Conservation (phyloP, 2,329 filamentous ascomycete species). For the Hypomyces perniciosus region DNA sequence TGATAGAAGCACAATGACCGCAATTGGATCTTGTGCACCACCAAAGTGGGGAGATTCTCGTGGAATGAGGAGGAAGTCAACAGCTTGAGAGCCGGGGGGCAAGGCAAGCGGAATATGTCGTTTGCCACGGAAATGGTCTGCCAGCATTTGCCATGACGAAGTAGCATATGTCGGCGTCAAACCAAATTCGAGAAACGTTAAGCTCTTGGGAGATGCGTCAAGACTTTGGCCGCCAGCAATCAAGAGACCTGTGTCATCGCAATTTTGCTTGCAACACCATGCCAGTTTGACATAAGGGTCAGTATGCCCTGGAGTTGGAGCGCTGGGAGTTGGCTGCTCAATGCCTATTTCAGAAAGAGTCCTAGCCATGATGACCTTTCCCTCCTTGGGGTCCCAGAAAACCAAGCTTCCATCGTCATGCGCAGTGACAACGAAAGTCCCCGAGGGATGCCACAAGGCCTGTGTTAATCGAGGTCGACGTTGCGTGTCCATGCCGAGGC, state of each 20-base stretch:
- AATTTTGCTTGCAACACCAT: slow-evolving; percentile 93
- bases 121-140: slow-evolving; percentile 74
- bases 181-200: slow-evolving; percentile 88
- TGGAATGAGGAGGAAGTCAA: slow-evolving; percentile 79
- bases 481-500: slow-evolving; percentile 51
- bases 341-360: slow-evolving; percentile 70
- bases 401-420: slow-evolving; percentile 90
- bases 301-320: slow-evolving; percentile 52
- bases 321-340: slow-evolving; percentile 54
- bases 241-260: slow-evolving; percentile 85
- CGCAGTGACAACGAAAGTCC: slow-evolving; percentile 78
- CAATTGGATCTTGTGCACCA: slow-evolving; percentile 85
- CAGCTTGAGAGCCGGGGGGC: slow-evolving; percentile 69
- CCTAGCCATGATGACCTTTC: slow-evolving; percentile 73
- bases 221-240: slow-evolving; percentile 73
- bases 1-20: slow-evolving; percentile 69
- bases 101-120: slow-evolving; percentile 64
- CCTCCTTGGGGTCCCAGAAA: slow-evolving; percentile 91
- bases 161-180: slow-evolving; percentile 86
- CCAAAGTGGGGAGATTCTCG: slow-evolving; percentile 77
- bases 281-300: slow-evolving; percentile 72
- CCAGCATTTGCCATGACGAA: slow-evolving; percentile 78
- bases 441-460: slow-evolving; percentile 90
- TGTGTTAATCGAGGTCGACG: slow-evolving; percentile 73
- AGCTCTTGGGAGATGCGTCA: slow-evolving; percentile 62